Base-by-base conservation (phyloP, 352 stramenopile genomes). In the Aphanomyces stellatus region DNA sequence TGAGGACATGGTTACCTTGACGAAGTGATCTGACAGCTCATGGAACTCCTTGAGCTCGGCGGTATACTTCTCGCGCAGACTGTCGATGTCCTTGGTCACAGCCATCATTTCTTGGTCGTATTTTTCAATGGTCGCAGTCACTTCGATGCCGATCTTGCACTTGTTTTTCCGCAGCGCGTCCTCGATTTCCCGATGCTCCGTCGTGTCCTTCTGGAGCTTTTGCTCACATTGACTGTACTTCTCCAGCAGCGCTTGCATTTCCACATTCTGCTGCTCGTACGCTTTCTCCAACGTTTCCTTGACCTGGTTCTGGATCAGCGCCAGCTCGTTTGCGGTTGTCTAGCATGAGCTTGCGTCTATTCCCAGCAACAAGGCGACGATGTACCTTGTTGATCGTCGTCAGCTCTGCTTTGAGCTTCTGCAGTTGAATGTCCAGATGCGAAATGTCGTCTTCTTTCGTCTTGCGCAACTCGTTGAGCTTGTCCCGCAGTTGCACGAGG, bases 371-470 rank as follows among this genome's bases (percentile, higher is more conserved):
- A 67, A 55, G 4, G 4, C 10, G n/a, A n/a, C n/a, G n/a, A n/a
- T n/a, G n/a, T 60, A 84, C 82, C 77, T 87, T 80, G 42, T 88
- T 89, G 61, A 93, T 81, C 10, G 75, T 75, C 33, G 87, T 75
- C 33, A 94, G 73, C 46, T 96, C 87, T 46, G 73, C 80, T 10
- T 85, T 81, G 6, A 94, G 74, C 71, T 95, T 94, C 51, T 90
- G 82, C 57, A 95, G 78, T 17, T 90, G 80, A 33, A 82, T 77
- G 46, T 93, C 87, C 25, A 96, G 57, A 30, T 92, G 73, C 43
- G 82, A 79, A 24, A 91, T 74, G 66, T 93, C 85, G 66, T 93
- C 85, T 57, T 94, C 83, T 51, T 92, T 92, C 28, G 83, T 88
- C 17, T 86, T 88, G 8, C 83, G 74, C 59, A 91, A 78, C 60